Evolutionary conservation across 306 rosid species (phyloP).

Genomic region (Cicer cuneatum): DNA sequence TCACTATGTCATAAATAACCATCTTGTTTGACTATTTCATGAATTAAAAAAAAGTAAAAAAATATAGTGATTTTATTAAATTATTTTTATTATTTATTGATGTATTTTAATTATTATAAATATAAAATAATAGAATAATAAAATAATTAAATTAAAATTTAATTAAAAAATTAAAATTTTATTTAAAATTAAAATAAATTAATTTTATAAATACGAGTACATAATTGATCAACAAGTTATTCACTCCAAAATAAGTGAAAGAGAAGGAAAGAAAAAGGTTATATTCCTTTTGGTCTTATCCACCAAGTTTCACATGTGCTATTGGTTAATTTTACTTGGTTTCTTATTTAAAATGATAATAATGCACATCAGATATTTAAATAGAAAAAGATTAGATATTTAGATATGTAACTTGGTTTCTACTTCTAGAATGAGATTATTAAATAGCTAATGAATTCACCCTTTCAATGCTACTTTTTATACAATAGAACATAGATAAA

Average conservation of each 20-base stretch:
- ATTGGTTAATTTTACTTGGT: neutral
- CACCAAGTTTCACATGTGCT: conserved; percentile 38
- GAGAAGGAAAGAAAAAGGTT: neutral
- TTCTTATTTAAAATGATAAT: conserved; percentile 19
- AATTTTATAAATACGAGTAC: neutral
- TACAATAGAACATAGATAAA: neutral
- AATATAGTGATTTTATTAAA: no score
- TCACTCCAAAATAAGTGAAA: neutral
- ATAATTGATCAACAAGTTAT: conserved; percentile 26
- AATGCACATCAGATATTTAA: conserved; percentile 8
- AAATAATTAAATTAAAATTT: no score
- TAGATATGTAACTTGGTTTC: conserved; percentile 2
- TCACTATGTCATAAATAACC: no score
- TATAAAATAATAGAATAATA: no score
- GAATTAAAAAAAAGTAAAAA: no score
- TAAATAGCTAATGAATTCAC: conserved; percentile 2
- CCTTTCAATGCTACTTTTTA: conserved; percentile 7
- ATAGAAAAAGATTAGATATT: neutral
- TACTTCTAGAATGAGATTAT: conserved; percentile 21
- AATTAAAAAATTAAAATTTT: no score
- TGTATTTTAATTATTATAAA: no score
- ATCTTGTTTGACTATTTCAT: no score
- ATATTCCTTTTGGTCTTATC: conserved; percentile 34
- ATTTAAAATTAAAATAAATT: no score
- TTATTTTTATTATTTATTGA: no score